Evolutionary conservation across 306 rosid species (phyloP).

Genomic region (Lithocarpus polystachyus): DNA sequence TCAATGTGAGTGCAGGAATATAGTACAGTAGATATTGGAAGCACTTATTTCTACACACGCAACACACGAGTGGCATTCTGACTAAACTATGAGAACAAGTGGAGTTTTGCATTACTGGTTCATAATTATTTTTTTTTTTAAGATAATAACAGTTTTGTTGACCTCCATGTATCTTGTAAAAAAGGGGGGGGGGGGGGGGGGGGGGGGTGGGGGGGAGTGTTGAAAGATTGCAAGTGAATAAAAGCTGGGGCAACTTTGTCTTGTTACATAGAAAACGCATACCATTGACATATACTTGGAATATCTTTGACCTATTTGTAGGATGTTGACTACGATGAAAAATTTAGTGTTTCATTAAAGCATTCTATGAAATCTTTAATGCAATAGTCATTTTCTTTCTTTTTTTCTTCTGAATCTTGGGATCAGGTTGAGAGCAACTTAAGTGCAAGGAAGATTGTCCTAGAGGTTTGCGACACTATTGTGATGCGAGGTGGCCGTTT

Average conservation of each 20-base stretch:
- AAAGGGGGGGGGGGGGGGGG: no score
- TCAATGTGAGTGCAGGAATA: not conserved
- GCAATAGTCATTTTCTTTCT: not conserved
- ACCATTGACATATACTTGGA: not conserved
- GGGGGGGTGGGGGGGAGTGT: no score
- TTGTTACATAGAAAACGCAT: no score
- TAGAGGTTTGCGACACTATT: slow-evolving; percentile 84
- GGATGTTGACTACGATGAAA: not conserved
- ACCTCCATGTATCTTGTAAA: not conserved
- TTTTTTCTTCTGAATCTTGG: not conserved
- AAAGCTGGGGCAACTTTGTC: no score
- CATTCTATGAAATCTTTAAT: not conserved
- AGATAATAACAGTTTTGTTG: not conserved
- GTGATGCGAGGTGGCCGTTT: slow-evolving; percentile 84
- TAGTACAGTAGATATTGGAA: not conserved
- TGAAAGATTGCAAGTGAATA: no score
- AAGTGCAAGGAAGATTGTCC: slow-evolving; percentile 57
- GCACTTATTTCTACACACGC: not conserved
- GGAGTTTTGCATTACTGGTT: not conserved
- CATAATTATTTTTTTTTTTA: not conserved
- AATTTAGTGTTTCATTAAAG: not conserved
- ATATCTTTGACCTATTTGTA: not conserved
- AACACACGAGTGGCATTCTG: not conserved
- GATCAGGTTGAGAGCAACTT: slow-evolving; percentile 61
- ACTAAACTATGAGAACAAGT: not conserved